Conservation (phyloP, 106 monocot species). For the Dendrobium huoshanense region DNA sequence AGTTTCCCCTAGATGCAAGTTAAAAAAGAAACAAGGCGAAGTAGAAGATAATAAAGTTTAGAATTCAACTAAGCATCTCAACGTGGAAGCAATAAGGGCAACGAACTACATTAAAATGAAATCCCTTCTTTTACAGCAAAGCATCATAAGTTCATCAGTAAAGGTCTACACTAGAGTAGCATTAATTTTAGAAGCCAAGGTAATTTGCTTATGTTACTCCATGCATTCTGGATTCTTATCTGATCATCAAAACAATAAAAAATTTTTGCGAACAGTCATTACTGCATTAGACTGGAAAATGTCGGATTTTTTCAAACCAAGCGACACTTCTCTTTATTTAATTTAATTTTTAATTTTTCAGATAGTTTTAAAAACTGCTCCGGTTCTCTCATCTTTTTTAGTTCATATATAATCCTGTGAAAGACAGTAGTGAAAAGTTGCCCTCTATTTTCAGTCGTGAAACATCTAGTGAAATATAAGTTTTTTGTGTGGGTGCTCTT, state of each 20-base stretch:
- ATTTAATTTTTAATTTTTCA: no score
- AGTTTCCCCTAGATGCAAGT: constrained; percentile 32
- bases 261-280: neutral
- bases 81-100: constrained; percentile 28
- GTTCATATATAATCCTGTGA: no score
- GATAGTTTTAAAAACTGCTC: no score
- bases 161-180: constrained; percentile 5
- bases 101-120: constrained; percentile 12
- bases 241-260: neutral
- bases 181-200: constrained; percentile 11
- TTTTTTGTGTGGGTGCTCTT: no score
- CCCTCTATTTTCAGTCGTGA: no score
- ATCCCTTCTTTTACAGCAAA: constrained; percentile 9
- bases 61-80: constrained; percentile 8
- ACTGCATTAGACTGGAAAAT: neutral
- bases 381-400: no score
- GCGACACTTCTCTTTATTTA: no score
- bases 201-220: neutral
- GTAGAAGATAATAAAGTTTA: neutral
- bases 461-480: no score
- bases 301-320: no score
- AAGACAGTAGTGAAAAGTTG: no score
- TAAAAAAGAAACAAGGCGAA: constrained; percentile 16
- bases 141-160: constrained; percentile 6
- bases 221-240: neutral